phyloP scores from a whole-genome alignment of 2,329 filamentous ascomycete species.

The Fusarium annulatum region DNA sequence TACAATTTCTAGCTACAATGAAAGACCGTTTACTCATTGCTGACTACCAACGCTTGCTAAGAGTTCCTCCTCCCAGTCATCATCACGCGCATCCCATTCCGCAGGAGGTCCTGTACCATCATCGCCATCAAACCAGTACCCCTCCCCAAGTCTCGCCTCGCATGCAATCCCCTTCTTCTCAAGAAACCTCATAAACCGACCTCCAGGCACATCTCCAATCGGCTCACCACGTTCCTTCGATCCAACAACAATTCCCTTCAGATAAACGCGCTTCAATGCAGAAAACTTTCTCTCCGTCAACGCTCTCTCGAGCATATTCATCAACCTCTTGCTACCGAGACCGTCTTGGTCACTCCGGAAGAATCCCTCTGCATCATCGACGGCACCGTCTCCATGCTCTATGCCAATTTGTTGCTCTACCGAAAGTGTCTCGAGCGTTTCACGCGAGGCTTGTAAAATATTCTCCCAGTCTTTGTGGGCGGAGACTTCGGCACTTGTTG shows the following conservation, averaged over 20 bases:
- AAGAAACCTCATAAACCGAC: background rate
- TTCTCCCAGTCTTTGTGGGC: background rate
- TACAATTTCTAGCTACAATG: accelerated
- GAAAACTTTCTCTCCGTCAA: background rate
- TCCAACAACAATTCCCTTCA: background rate
- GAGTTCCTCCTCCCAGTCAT: background rate
- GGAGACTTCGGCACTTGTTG: background rate
- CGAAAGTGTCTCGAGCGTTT: background rate
- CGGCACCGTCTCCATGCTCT: background rate
- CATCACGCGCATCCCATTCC: background rate
- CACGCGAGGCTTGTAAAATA: background rate
- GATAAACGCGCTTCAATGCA: background rate
- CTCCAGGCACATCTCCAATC: background rate
- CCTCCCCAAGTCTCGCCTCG: background rate
- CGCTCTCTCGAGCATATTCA: background rate
- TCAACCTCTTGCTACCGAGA: background rate
- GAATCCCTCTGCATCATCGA: background rate
- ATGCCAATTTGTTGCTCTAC: background rate
- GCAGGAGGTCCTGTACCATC: background rate
- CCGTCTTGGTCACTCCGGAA: background rate
- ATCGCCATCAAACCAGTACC: background rate
- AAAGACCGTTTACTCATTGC: no score
- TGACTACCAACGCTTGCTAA: background rate
- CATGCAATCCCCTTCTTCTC: background rate
- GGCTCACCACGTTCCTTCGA: background rate